Evolutionary conservation across 2,329 filamentous ascomycete genomes (phyloP), one percentile per base, ranked within the genome.

Genomic region (Ambrosiella cleistominuta): DNA sequence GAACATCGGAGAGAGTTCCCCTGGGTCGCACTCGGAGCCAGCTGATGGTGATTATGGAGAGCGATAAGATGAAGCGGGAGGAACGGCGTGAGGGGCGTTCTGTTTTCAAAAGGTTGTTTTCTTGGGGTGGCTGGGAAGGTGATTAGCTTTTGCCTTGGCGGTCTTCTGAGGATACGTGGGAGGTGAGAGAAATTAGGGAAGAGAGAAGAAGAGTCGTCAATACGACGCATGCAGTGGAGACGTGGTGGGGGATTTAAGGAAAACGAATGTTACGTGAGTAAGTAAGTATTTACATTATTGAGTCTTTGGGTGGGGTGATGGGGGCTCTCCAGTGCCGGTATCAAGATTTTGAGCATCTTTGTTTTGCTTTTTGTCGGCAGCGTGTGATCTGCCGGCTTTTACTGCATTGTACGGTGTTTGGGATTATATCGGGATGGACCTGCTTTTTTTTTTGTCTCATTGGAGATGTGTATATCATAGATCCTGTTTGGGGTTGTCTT

Each of bases 1-100:
- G 70, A 49, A 66, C 70, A 9, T 68, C 70, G 12, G 68, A 73
- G 35, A 67, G 67, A 12, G 70, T 78, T 7, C 76, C 75, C 3
- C 68, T 82, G 54, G 77, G 72, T n/a, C 71, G 78, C 59, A 77
- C 78, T n/a, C 80, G 75, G 66, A 82, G 79, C 63, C 78, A 82
- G 64, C 69, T 83, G 36, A 76, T 75, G 8, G 68, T 82, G 3
- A 69, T 83, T 1, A 69, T 82, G 17, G 76, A 80, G 63, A 73
- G 75, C 40, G 77, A 78, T 61, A 76, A 73, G 63, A 68, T 45
- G 15, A 56, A 17, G 44, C 9, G 44, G n/a, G 44, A n/a, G 9
- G 11, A 47, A n/a, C n/a, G n/a, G 2, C 9, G 44, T 13, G n/a
- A 13, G 44, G 44, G n/a, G 44, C n/a, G 44, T 17, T 8, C 8